Conservation (phyloP, 441 rosid species). For the Erodium trifolium region DNA sequence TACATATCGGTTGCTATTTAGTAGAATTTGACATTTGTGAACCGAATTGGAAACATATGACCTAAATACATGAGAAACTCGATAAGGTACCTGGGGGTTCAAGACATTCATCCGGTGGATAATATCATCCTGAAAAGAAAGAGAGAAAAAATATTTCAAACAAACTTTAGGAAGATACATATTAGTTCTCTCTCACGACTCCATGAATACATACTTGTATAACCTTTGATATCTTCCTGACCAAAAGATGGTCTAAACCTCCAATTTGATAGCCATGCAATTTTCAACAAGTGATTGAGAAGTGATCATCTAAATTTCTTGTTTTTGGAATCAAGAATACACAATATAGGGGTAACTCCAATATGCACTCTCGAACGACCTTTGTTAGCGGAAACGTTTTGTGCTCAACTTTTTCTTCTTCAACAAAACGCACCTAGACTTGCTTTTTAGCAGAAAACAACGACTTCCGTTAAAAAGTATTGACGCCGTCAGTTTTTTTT, state of each 20-base stretch:
- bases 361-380: too few species aligned
- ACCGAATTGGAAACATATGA: background rate
- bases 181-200: background rate
- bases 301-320: background rate
- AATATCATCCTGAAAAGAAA: constrained; percentile 48
- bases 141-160: background rate
- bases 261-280: background rate
- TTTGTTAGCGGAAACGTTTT: too few species aligned
- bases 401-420: too few species aligned
- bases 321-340: background rate
- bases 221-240: background rate
- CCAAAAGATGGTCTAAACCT: background rate
- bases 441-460: too few species aligned
- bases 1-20: background rate
- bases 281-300: background rate
- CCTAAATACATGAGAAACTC: constrained; percentile 1
- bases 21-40: background rate
- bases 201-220: background rate
- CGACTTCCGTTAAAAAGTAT: too few species aligned
- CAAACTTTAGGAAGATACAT: constrained; percentile 2
- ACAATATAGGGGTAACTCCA: too few species aligned
- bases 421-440: too few species aligned
- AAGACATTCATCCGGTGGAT: constrained; percentile 53
- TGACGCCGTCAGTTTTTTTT: too few species aligned
- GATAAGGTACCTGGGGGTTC: constrained; percentile 74